These are phyloP conservation scores for Balakata baccata DNA, from an alignment of 345 rosid species.

Conservation along the genomic window DNA sequence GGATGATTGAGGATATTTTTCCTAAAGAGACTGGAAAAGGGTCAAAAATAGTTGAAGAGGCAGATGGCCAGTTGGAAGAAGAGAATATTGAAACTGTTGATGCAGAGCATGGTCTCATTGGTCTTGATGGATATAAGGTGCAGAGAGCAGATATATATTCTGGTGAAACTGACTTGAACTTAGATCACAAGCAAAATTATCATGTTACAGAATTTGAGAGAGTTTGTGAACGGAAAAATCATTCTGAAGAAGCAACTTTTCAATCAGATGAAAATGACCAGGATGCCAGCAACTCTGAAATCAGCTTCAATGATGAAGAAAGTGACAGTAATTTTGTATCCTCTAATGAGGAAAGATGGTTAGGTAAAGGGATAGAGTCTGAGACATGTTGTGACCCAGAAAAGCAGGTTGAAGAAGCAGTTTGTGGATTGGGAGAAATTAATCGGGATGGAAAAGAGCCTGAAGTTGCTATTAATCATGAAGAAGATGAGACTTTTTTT, in stretches of 20 bases:
- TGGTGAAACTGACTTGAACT: constrained; percentile 27
- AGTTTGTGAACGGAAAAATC: constrained; percentile 32
- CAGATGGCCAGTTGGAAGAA: constrained; percentile 32
- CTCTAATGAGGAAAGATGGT: constrained; percentile 12
- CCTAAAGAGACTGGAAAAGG: constrained; percentile 38
- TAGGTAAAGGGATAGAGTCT: constrained; percentile 9
- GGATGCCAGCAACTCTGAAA: constrained; percentile 20
- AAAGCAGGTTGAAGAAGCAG: constrained; percentile 5
- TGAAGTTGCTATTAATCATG: constrained; percentile 27
- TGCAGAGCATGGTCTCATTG: constrained; percentile 35
- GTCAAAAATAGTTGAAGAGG: constrained; percentile 37
- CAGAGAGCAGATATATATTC: constrained; percentile 36
- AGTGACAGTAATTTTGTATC: constrained; percentile 8
- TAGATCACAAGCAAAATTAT: constrained; percentile 36
- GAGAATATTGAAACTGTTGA: constrained; percentile 39
- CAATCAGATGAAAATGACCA: constrained; percentile 9
- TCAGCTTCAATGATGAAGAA: constrained; percentile 11
- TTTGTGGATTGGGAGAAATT: constrained; percentile 37
- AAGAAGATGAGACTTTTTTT: constrained; percentile 22
- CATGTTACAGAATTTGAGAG: constrained; percentile 25
- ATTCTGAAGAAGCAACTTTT: constrained; percentile 35
- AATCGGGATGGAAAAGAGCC: constrained; percentile 31
- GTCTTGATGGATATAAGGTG: constrained; percentile 32
- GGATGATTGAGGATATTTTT: constrained; percentile 26
- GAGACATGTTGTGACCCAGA: not conserved